Conservation (phyloP, 495 filamentous ascomycete species). For the Opeltia flavorubescens region DNA sequence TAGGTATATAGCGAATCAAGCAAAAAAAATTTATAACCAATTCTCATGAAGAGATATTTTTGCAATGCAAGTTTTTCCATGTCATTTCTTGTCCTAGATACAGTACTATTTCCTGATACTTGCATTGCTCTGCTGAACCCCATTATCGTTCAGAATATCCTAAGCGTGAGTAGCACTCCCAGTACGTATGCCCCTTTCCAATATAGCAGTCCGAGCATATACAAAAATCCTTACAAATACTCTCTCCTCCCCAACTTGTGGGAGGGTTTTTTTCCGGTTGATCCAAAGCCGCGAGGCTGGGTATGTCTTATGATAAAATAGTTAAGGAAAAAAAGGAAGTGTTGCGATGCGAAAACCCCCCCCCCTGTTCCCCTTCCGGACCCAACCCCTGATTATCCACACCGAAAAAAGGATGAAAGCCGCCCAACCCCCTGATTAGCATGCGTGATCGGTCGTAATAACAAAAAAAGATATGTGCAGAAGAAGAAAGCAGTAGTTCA, state of each 20-base stretch:
- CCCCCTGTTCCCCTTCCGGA: not conserved
- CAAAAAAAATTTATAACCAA: not conserved
- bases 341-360: constrained; percentile 3
- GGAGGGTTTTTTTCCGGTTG: not conserved
- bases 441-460: constrained; percentile 4
- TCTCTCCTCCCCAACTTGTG: not conserved
- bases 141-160: no score
- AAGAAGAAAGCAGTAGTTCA: not conserved
- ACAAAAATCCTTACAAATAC: not conserved
- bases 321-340: not conserved
- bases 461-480: constrained; percentile 10
- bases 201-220: not conserved
- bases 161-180: no score
- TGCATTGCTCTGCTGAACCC: no score
- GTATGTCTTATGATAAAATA: constrained; percentile 20
- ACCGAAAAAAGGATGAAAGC: constrained; percentile 10
- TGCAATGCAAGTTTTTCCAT: constrained; percentile 2
- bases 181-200: not conserved
- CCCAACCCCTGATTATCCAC: not conserved
- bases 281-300: constrained; percentile 18
- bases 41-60: constrained; percentile 1
- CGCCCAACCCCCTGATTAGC: constrained; percentile 8
- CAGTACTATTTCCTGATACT: no score
- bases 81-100: no score
- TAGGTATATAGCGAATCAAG: constrained; percentile 9